Evolutionary conservation across 306 rosid genomes (phyloP), one percentile per base, ranked within the genome.

Genomic region (Malus domestica): DNA sequence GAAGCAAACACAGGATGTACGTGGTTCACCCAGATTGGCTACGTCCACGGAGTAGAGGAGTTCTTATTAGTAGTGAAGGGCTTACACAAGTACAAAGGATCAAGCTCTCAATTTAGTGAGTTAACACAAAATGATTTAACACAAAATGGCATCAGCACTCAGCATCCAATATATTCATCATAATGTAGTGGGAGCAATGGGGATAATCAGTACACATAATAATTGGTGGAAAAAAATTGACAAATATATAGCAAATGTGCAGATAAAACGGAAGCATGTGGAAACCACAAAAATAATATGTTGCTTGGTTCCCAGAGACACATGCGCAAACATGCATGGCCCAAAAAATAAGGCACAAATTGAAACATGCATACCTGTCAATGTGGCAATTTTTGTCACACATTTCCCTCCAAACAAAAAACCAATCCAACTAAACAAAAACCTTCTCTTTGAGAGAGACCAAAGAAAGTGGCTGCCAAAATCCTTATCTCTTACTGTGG

Each of bases 401-500:
- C 45, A 44, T 6, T 66, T 62, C 30, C 78, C 54, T 27, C 59
- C 78, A 44, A 82, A 38, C 35, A 63, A 65, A 74, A 57, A 25
- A 25, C 79, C 64, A 77, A 82, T 49, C 55, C 80, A 46, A n/a
- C 23, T 76, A 62, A 69, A 30, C 74, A 59, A 49, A 49, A 68
- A 77, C 91, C 83, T 76, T 25, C 25, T 25, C 25, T 25, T 57
- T 46, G 40, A 35, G 66, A 40, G 23, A 52, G 25, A 80, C 75
- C 72, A 85, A 58, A 49, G 54, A 71, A 76, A 76, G 35, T 33
- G 25, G 16, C 25, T 10, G 52, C 52, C 52, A 46, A 46, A 38
- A 83, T 61, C 65, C 92, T 88, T 88, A 89, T 88, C 91, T 81
- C 82, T 64, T 79, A 77, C 55, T 52, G 35, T 58, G 61, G 78